Conservation (phyloP, 1,139 yeast genomes). For the Pneumocystis sp. region DNA sequence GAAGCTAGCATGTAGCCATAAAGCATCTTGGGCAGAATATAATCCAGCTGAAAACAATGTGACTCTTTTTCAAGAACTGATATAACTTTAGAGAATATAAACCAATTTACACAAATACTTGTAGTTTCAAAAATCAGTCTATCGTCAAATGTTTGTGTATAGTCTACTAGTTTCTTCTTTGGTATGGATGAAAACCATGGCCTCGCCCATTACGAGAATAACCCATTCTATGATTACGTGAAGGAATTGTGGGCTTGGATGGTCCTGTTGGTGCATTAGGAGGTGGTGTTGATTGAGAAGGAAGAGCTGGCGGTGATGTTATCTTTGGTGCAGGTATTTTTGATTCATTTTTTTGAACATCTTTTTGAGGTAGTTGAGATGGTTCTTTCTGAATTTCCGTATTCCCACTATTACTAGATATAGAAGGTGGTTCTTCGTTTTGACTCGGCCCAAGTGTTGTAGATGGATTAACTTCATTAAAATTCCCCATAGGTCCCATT, state of each 20-base stretch:
- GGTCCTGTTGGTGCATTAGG: constrained; percentile 7
- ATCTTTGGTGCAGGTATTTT: constrained; percentile 3
- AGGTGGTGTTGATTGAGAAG: constrained; percentile 1
- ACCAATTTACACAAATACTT: not conserved
- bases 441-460: not conserved
- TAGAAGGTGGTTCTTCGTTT: constrained; percentile 6
- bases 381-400: constrained; percentile 1
- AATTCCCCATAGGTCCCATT: constrained; percentile 5
- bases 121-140: not conserved
- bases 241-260: constrained; percentile 12
- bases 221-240: not conserved
- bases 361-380: not conserved
- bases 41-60: constrained; percentile 5
- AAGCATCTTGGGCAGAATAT: constrained; percentile 10
- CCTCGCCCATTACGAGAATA: constrained; percentile 17
- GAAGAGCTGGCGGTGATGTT: not conserved
- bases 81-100: not conserved
- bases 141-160: not conserved
- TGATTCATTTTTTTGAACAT: constrained; percentile 6
- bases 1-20: constrained; percentile 5
- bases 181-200: constrained; percentile 7
- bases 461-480: not conserved
- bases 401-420: constrained; percentile 2
- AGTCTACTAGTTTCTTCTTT: not conserved
- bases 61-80: not conserved